A percentile compares a stretch with the other conserved stretches of the same genome.
phyloP scores from a whole-genome alignment of 768 basidiomycete species.

The Hygrophorus pudorinus region DNA sequence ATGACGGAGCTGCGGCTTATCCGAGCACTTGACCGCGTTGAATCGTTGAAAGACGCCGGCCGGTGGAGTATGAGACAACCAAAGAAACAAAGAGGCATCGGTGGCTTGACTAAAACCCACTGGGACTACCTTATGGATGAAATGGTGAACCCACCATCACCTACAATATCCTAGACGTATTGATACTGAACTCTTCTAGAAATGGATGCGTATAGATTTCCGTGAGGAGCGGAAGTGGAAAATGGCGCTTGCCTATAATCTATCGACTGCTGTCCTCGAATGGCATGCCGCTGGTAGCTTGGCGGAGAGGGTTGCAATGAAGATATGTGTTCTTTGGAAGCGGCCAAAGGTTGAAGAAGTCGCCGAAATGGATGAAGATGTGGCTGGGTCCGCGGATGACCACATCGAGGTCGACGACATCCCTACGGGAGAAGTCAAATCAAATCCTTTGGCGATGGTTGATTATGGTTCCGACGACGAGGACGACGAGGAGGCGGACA shows the following conservation, averaged over 20 bases:
- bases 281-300: conserved; percentile 73
- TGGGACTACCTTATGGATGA: conserved; percentile 97
- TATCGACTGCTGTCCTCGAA: conserved; percentile 75
- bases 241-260: conserved; percentile 67
- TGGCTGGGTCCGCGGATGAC: conserved; percentile 11
- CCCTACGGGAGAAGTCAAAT: conserved; percentile 7
- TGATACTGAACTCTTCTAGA: conserved; percentile 33
- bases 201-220: conserved; percentile 96
- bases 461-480: conserved; percentile 60
- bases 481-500: conserved; percentile 53
- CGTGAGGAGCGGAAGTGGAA: conserved; percentile 95
- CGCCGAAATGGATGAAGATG: conserved; percentile 22
- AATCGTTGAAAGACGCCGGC: conserved; percentile 66
- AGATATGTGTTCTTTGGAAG: conserved; percentile 62
- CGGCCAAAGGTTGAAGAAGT: conserved; percentile 32
- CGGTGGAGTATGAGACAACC: conserved; percentile 93
- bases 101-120: conserved; percentile 69
- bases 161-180: background rate
- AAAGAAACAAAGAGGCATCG: conserved; percentile 82
- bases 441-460: conserved; percentile 27
- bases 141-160: conserved; percentile 57
- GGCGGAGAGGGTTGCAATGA: conserved; percentile 53
- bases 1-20: conserved; percentile 69
- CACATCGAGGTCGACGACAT: conserved; percentile 20
- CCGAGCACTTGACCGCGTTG: conserved; percentile 77